Evolutionary conservation across 1,284 basidiomycete species (phyloP).

Genomic region (Golubevia sp.): DNA sequence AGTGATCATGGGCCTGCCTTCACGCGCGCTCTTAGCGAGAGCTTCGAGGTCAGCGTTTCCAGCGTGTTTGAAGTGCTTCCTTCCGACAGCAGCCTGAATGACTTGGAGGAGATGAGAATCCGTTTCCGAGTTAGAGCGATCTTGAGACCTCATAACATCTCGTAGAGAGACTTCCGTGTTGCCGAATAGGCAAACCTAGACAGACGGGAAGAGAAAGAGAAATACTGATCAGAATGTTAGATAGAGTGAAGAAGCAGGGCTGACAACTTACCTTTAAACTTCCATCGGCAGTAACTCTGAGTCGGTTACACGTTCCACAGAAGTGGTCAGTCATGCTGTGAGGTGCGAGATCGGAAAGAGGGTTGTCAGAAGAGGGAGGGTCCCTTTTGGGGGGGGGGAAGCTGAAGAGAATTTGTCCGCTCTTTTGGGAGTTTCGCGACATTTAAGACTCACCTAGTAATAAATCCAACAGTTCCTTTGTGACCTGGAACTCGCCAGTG

Average conservation of each 20-base stretch:
- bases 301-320: conserved; percentile 80
- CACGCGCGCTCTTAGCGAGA: conserved; percentile 30
- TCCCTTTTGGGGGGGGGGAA: neutral
- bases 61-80: conserved; percentile 82
- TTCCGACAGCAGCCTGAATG: conserved; percentile 72
- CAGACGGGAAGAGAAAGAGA: conserved; percentile 2
- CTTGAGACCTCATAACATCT: conserved; percentile 70
- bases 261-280: conserved; percentile 74
- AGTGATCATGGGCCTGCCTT: conserved; percentile 73
- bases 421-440: neutral
- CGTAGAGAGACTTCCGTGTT: conserved; percentile 80
- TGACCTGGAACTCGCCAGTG: conserved; percentile 77
- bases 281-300: conserved; percentile 83
- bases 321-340: conserved; percentile 76
- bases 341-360: neutral
- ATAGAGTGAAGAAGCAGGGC: conserved; percentile 2
- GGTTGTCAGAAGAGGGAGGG: neutral
- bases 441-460: conserved; percentile 61
- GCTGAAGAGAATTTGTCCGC: neutral
- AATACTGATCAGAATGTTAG: neutral
- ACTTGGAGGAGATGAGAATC: conserved; percentile 71
- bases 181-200: conserved; percentile 82
- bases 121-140: conserved; percentile 14
- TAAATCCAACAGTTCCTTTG: conserved; percentile 79
- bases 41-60: conserved; percentile 41